Conservation (phyloP, 352 stramenopile genomes). For the Peronospora tabacina region DNA sequence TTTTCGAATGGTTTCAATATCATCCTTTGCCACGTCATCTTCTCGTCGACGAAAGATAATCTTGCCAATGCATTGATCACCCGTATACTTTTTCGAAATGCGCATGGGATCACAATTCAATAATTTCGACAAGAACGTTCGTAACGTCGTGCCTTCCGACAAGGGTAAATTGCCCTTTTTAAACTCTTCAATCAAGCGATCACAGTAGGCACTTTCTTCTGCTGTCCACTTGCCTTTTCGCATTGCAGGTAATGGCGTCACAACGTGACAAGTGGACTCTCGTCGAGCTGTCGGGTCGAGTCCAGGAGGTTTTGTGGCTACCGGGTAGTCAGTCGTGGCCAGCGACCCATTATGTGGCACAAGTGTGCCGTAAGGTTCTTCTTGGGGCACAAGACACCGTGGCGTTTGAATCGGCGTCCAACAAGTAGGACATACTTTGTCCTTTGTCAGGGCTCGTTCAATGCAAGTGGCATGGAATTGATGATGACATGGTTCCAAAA, state of each 20-base stretch:
- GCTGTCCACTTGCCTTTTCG: slow-evolving; percentile 94
- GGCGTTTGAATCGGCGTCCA: slow-evolving; percentile 63
- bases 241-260: slow-evolving; percentile 35
- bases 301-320: slow-evolving; percentile 22
- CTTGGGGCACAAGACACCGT: slow-evolving; percentile 34
- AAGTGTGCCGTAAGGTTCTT: slow-evolving; percentile 12
- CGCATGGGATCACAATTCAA: slow-evolving; percentile 98
- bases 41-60: slow-evolving; percentile 69
- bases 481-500: slow-evolving; percentile 63
- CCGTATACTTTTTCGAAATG: slow-evolving; percentile 99
- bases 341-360: slow-evolving; percentile 3
- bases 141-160: slow-evolving; percentile 94
- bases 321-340: slow-evolving; percentile 6
- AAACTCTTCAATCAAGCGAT: slow-evolving; percentile 95
- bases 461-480: slow-evolving; percentile 76
- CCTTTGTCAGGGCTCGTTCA: slow-evolving; percentile 60
- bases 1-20: slow-evolving; percentile 68
- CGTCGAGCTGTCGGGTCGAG: too few species aligned
- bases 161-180: slow-evolving; percentile 95
- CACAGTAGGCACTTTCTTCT: slow-evolving; percentile 96
- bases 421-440: slow-evolving; percentile 71
- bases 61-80: slow-evolving; percentile 97
- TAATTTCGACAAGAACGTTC: slow-evolving; percentile 95
- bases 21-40: slow-evolving; percentile 68
- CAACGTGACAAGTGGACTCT: too few species aligned